Evolutionary conservation across 352 stramenopile species (phyloP), one percentile per base, ranked within the genome.

Genomic region (Globisporangium barbulae): DNA sequence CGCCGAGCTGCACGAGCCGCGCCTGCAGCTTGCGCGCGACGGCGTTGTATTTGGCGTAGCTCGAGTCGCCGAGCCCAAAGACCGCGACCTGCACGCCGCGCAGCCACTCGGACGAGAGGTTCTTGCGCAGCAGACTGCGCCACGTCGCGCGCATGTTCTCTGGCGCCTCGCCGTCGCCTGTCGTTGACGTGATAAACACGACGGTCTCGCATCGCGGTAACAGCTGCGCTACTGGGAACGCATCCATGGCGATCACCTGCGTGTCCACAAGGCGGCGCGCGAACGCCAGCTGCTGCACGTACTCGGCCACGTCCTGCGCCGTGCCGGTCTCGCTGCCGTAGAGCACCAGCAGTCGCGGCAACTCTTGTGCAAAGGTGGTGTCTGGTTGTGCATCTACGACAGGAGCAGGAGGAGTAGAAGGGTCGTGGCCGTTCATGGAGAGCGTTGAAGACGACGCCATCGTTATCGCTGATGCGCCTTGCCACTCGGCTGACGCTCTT

Each of bases 41-140:
- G 0, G 89, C 88, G 59, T 98, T 98, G 76, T 94, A 98, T 75
- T 98, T 97, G 65, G 81, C 83, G 71, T 98, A 98, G 39, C 78
- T 93, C 47, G 88, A 97, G 72, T 98, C 93, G 10, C 94, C 94
- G 30, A 98, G 69, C 28, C 94, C 93, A 68, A 98, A 98, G 50
- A 98, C 86, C 4, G 91, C 90, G 45, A 97, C 73, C 7, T 79
- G 66, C 21, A 98, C 75, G 30, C 70, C 70, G 2, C 31, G 15
- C 3, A 98, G 78, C 74, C 84, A 96, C 30, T 87, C 69, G 12
- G 59, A 44, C 5, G 74, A 63, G 12, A 98, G 73, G 10, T 70
- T 90, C 68, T 92, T 96, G n/a, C 86, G 86, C 58, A 98, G 67
- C 48, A 98, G 73, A 71, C 75, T 85, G 19, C 80, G 83, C 91